phyloP scores from a whole-genome alignment of 768 basidiomycete genomes.

The Suillus subaureus region DNA sequence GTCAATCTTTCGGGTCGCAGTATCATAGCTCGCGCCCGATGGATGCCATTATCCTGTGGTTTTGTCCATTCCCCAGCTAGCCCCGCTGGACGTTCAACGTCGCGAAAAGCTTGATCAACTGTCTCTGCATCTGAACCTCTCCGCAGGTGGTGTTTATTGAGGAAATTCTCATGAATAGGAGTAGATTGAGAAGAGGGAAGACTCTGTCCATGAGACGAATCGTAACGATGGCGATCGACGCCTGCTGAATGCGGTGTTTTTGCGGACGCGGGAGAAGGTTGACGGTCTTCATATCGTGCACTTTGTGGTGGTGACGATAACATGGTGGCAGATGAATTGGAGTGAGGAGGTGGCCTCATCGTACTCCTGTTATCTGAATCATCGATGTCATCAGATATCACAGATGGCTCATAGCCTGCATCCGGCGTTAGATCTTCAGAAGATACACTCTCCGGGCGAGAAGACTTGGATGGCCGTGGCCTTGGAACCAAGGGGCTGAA shows the following conservation, averaged over 20 bases:
- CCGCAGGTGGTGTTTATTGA: conserved; percentile 29
- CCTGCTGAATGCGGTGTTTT: conserved; percentile 26
- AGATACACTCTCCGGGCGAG: conserved; percentile 71
- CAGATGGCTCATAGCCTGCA: conserved; percentile 69
- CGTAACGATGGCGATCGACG: conserved; percentile 30
- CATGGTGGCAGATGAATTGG: conserved; percentile 33
- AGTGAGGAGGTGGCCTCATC: conserved; percentile 42
- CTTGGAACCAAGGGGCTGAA: conserved; percentile 54
- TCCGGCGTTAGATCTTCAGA: conserved; percentile 57
- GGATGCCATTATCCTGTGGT: not conserved
- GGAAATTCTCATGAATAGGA: conserved; percentile 34
- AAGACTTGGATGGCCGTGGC: conserved; percentile 48
- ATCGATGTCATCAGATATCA: conserved; percentile 58
- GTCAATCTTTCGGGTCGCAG: conserved; percentile 9
- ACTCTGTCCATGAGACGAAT: conserved; percentile 19
- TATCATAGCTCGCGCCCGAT: not conserved
- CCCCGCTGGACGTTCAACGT: conserved; percentile 26
- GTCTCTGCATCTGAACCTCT: conserved; percentile 31
- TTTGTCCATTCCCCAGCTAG: conserved; percentile 21
- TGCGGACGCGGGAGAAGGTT: conserved; percentile 37
- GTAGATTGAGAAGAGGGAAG: conserved; percentile 32
- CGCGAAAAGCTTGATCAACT: conserved; percentile 25
- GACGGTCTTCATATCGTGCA: conserved; percentile 40
- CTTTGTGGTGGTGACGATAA: conserved; percentile 43
- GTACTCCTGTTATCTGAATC: conserved; percentile 53